phyloP scores from a whole-genome alignment of 208 protist species.

The Leishmania amazonensis region DNA sequence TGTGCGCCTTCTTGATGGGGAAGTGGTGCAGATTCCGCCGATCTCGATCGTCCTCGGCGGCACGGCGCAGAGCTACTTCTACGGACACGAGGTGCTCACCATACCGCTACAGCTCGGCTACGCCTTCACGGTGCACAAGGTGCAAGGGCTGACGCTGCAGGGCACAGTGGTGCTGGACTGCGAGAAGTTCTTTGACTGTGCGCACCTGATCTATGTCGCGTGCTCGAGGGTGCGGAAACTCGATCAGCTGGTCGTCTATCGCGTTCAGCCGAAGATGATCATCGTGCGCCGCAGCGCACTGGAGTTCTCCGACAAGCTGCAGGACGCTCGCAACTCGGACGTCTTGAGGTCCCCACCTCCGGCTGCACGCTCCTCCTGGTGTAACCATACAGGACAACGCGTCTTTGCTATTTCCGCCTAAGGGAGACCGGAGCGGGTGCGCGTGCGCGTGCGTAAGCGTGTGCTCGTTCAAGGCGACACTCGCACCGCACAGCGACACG shows the following conservation, averaged over 20 bases:
- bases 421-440: neutral
- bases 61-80: conserved; percentile 77
- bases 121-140: conserved; percentile 93
- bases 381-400: conserved; percentile 18
- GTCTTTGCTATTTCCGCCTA: conserved; percentile 25
- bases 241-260: conserved; percentile 84
- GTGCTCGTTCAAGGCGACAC: neutral
- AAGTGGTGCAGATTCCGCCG: conserved; percentile 83
- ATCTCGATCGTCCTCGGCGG: conserved; percentile 64
- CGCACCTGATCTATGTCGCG: conserved; percentile 91
- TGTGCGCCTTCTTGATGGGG: conserved; percentile 75
- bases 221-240: conserved; percentile 80
- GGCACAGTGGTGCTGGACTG: conserved; percentile 89
- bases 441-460: neutral
- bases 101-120: conserved; percentile 90
- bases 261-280: conserved; percentile 77
- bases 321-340: conserved; percentile 27
- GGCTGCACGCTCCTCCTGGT: conserved; percentile 37
- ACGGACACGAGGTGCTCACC: conserved; percentile 75
- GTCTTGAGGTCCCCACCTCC: conserved; percentile 15
- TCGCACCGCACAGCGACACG: neutral
- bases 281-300: conserved; percentile 74
- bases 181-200: conserved; percentile 86
- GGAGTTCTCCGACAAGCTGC: conserved; percentile 59
- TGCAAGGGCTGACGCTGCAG: conserved; percentile 87